Conservation (phyloP, 140 eudicot genomes). For the Senecio squalidus region DNA sequence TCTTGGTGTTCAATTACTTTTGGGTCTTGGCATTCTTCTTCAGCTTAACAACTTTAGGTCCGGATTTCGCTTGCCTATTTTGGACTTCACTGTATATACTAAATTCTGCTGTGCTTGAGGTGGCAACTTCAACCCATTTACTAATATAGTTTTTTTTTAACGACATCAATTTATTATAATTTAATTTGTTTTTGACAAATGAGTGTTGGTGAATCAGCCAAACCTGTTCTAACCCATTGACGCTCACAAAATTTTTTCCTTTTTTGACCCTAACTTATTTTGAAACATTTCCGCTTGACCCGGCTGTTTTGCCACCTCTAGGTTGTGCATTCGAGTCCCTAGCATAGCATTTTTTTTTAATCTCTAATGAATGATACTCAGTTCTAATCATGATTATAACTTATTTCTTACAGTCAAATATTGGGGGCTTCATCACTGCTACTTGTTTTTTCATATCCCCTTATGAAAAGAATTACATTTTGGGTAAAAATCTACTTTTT, state of each 20-base stretch:
- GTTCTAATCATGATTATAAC: conserved; percentile 14
- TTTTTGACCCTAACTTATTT: too few relatives aligned
- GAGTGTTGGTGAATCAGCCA: too few relatives aligned
- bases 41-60: conserved; percentile 85
- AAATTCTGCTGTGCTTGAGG: conserved; percentile 7
- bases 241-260: too few relatives aligned
- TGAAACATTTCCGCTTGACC: too few relatives aligned
- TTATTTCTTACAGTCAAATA: conserved; percentile 51
- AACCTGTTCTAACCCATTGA: too few relatives aligned
- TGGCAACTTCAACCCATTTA: not conserved
- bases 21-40: conserved; percentile 93
- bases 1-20: conserved; percentile 80
- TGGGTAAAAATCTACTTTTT: conserved; percentile 49
- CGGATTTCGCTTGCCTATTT: conserved; percentile 11
- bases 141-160: too few relatives aligned
- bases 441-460: conserved; percentile 90
- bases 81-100: not conserved
- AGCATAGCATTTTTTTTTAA: conserved; percentile 11
- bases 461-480: conserved; percentile 96
- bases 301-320: conserved; percentile 6
- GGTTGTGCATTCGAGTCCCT: conserved; percentile 3
- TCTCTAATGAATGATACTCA: not conserved
- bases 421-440: conserved; percentile 94
- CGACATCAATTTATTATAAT: too few relatives aligned
- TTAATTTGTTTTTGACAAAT: too few relatives aligned